These are phyloP conservation scores for Allium cepa DNA, from an alignment of 106 monocot species.

Conservation along the genomic window DNA sequence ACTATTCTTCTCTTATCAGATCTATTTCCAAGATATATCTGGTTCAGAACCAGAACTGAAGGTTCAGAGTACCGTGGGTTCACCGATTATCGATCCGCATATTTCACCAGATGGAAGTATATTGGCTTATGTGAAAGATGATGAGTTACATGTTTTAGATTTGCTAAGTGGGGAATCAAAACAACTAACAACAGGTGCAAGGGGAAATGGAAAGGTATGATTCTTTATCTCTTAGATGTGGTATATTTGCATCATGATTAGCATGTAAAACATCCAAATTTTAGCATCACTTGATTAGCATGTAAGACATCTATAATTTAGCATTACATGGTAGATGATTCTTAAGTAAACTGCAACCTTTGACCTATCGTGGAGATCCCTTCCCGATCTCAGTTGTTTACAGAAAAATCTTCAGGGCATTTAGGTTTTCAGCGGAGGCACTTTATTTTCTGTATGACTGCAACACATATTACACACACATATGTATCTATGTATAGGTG, in stretches of 20 bases:
- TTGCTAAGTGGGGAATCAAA: conserved; percentile 41
- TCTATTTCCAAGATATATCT: conserved; percentile 74
- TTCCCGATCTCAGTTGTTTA: too few species aligned
- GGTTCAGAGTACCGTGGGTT: conserved; percentile 36
- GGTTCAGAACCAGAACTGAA: conserved; percentile 64
- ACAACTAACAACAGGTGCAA: conserved; percentile 70
- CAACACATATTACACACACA: too few species aligned
- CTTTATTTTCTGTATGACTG: too few species aligned
- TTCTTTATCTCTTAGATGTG: not conserved
- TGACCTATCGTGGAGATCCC: too few species aligned
- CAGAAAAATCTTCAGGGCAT: too few species aligned
- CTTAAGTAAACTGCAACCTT: too few species aligned
- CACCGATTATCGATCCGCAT: conserved; percentile 90
- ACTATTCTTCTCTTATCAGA: conserved; percentile 20
- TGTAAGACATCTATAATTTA: too few species aligned
- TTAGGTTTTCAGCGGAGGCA: too few species aligned
- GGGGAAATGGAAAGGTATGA: conserved; percentile 58
- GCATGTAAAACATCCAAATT: too few species aligned
- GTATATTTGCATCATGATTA: not conserved
- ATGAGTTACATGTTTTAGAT: conserved; percentile 65
- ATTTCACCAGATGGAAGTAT: conserved; percentile 85
- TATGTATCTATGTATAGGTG: too few species aligned
- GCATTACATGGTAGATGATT: too few species aligned
- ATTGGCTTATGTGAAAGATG: conserved; percentile 78
- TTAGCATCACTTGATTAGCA: too few species aligned